Base-by-base conservation (phyloP, 352 stramenopile genomes). In the Phytophthora sansomeana region DNA sequence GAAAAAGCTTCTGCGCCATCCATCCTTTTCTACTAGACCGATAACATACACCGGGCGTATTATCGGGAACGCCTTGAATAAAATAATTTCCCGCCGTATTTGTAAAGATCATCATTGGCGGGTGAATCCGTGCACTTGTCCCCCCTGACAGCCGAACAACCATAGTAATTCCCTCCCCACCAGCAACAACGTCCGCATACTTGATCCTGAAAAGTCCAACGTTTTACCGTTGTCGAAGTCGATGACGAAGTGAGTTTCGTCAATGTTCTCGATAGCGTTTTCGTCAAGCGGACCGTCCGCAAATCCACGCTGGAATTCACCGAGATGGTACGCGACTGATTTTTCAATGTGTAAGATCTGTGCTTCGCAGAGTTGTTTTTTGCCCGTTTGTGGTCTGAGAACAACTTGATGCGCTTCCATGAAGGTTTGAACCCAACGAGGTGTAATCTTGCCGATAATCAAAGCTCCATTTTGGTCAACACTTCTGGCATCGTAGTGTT, bases 121-220 rank as follows among this genome's bases (percentile, higher is more conserved):
- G 43, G 24, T 14, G 16, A 10, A 44, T 44, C 3, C 46, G 26
- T 10, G 8, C 63, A 30, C 28, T 33, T 11, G 26, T 3, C 14
- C 55, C 61, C 28, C 62, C 67, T 21, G 63, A 58, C 3, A 76
- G 38, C 3, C 41, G 47, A 0, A 77, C 60, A 4, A 75, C 54
- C 67, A 80, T 77, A 5, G 68, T 75, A 68, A 75, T 75, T 8
- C 51, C 59, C 36, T 69, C 42, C 19, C 63, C 69, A 24, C 63
- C 63, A 0, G 72, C 69, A 0, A 72, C 63, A 1, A 75, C 59
- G 9, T 75, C 57, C 1, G 50, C 57, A 49, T 73, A 79, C 47
- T 79, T 79, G 30, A 69, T 48, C 61, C 57, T 39, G 24, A 17
- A 41, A 64, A 69, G 1, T 43, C 57, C 3, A 75, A 42, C 6